phyloP scores from a whole-genome alignment of 148 eudicot genomes.

The Persicaria maculosa region DNA sequence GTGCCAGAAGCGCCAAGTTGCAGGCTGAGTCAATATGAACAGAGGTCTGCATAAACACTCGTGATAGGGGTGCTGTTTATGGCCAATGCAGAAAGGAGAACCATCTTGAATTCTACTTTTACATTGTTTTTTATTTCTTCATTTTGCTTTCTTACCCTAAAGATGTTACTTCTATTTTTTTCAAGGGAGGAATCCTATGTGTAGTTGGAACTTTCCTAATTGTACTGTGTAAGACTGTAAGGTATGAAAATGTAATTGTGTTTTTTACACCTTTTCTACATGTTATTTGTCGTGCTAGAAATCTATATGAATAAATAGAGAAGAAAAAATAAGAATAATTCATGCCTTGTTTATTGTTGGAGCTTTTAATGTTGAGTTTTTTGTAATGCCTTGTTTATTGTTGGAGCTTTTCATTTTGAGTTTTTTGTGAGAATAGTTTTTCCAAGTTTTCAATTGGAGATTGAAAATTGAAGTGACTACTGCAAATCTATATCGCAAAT shows the following conservation, averaged over 20 bases:
- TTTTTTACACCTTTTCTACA: background rate
- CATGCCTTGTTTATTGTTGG: too few relatives aligned
- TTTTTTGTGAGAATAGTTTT: too few relatives aligned
- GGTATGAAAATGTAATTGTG: background rate
- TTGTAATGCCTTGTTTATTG: too few relatives aligned
- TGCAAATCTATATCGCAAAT: too few relatives aligned
- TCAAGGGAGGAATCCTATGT: background rate
- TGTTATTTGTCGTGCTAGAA: background rate
- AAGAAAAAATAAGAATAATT: too few relatives aligned
- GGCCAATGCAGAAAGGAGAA: background rate
- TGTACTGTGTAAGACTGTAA: too few relatives aligned
- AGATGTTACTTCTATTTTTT: background rate
- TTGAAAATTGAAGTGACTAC: too few relatives aligned
- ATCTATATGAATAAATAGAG: too few relatives aligned
- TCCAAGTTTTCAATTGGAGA: too few relatives aligned
- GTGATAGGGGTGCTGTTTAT: too few relatives aligned
- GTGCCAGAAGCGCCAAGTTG: slow-evolving; percentile 32
- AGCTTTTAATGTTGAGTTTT: too few relatives aligned
- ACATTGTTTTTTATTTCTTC: background rate
- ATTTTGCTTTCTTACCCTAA: background rate
- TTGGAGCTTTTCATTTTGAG: too few relatives aligned
- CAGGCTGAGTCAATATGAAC: slow-evolving; percentile 17
- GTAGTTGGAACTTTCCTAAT: background rate
- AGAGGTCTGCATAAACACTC: background rate
- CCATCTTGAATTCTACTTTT: background rate